Evolutionary conservation across 2,329 filamentous ascomycete species (phyloP), one percentile per base, ranked within the genome.

Genomic region (Gremmenia infestans): DNA sequence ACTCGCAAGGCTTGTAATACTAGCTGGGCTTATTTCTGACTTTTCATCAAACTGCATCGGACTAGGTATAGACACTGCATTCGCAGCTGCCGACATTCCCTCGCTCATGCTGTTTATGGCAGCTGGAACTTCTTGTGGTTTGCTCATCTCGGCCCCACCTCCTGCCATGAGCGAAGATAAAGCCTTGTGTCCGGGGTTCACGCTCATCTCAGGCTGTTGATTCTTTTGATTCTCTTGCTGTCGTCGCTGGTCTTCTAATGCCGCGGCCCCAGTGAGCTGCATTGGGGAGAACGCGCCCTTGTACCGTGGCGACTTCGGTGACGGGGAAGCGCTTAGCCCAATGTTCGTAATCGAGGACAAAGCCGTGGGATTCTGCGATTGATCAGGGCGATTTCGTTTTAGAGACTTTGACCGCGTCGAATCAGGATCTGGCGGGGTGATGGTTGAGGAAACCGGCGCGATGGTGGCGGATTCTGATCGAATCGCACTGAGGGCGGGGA

Each of bases 81-180:
- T 68, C 36, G 65, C 65, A 36, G 61, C 66, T 11, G 55, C 59
- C 14, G 67, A 63, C 60, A 70, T 61, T 6, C 65, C 67, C 35
- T 69, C 65, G 19, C 67, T 68, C 60, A 69, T 64, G n/a, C 57
- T 52, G 19, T 60, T 65, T 17, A 63, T 63, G 17, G 65, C 62
- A 25, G 59, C 46, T 2, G 78, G 76, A 60, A 74, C 76, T 68
- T 83, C 81, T 54, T 77, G 73, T n/a, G 79, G 72, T 57, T 79
- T 80, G 67, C 79, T 83, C 73, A 84, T 79, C 22, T 74, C 72
- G 68, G 81, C 76, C 23, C 76, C 74, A 54, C 73, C 76, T 46
- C 77, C 77, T 37, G 80, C 78, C 72, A 83, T 76, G 48, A 85
- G 72, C 19, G 79, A 79, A 22, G 76, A 73, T 32, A 85, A 71